Evolutionary conservation across 441 rosid species (phyloP).

Genomic region (Geranium incanum): DNA sequence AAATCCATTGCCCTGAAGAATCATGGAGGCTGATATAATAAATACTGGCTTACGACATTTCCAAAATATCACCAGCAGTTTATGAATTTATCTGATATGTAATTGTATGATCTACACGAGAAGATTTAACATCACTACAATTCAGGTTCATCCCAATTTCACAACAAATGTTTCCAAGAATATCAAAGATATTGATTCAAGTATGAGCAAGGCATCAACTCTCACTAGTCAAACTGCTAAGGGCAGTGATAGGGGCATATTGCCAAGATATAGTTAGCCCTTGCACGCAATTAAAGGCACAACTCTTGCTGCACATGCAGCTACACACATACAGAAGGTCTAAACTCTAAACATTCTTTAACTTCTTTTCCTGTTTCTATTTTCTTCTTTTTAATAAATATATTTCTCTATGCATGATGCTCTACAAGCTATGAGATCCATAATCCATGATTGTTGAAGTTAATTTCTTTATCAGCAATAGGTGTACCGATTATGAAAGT

Average conservation of each 20-base stretch:
- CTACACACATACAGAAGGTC: neutral
- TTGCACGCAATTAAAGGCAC: neutral
- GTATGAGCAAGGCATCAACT: conserved; percentile 7
- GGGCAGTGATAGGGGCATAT: neutral
- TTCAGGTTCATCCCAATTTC: neutral
- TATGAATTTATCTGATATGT: conserved; percentile 3
- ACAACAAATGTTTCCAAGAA: neutral
- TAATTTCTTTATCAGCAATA: no score
- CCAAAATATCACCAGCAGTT: neutral
- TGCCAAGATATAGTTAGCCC: neutral
- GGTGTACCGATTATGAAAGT: neutral
- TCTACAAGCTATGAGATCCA: neutral
- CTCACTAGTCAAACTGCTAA: neutral
- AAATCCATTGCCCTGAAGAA: conserved; percentile 84
- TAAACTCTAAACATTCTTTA: neutral
- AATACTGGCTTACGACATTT: neutral
- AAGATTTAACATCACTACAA: neutral
- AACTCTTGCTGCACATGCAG: neutral
- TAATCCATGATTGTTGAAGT: neutral
- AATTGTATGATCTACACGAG: neutral
- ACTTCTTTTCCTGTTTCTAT: neutral
- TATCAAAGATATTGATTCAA: neutral
- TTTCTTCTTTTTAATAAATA: neutral
- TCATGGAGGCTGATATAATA: conserved; percentile 14
- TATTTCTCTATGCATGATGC: neutral